These are phyloP conservation scores for Mycena galericulata DNA, from an alignment of 768 basidiomycete genomes.

Conservation along the genomic window DNA sequence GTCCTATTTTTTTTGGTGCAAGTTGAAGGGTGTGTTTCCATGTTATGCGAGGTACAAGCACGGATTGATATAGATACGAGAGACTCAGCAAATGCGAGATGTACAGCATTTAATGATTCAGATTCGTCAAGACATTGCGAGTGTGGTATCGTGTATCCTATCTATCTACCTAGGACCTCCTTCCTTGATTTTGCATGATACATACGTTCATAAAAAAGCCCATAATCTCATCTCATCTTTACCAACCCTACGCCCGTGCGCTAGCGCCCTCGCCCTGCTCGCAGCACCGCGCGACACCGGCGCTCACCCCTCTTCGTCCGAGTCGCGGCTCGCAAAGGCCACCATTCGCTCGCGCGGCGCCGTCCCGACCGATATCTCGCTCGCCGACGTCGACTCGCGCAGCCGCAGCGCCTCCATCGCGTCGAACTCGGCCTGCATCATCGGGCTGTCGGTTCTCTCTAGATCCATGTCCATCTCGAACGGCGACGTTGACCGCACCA, in stretches of 20 bases:
- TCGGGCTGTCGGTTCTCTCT: conserved; percentile 33
- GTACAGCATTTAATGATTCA: too few species aligned
- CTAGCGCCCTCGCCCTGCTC: background rate
- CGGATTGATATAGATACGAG: too few species aligned
- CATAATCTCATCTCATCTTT: background rate
- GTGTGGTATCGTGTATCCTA: background rate
- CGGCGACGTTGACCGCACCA: conserved; percentile 30
- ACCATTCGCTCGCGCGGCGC: conserved; percentile 24
- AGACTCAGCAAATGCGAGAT: too few species aligned
- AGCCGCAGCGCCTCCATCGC: conserved; percentile 22
- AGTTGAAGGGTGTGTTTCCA: too few species aligned
- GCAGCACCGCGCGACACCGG: background rate
- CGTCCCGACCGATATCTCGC: conserved; percentile 27
- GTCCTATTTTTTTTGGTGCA: too few species aligned
- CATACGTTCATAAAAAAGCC: conserved; percentile 19
- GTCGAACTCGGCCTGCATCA: conserved; percentile 35
- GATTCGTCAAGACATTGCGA: background rate
- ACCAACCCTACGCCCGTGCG: background rate
- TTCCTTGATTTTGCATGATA: conserved; percentile 2
- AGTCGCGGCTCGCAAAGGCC: conserved; percentile 13
- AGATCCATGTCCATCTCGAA: conserved; percentile 33
- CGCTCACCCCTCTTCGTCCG: conserved; percentile 13
- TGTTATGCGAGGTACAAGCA: too few species aligned
- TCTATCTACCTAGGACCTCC: background rate
- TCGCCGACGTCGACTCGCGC: conserved; percentile 16